A percentile compares a stretch with the other conserved stretches of the same genome.
Evolutionary conservation across 2,329 filamentous ascomycete species (phyloP).

Genomic region (Didymella glomerata): DNA sequence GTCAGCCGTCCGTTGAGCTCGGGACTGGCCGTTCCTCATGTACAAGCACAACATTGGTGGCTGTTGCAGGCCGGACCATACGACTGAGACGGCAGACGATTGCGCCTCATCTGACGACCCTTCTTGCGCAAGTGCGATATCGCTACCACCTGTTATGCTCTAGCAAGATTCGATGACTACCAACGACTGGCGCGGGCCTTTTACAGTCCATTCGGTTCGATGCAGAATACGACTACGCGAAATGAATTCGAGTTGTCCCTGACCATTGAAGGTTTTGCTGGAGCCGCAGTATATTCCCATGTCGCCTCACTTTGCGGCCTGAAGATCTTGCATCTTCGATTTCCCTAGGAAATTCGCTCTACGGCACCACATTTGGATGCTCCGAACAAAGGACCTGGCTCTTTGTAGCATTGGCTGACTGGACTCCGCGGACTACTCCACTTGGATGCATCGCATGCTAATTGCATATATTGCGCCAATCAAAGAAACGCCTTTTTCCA

Average conservation of each 20-base stretch:
- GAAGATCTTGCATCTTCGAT: conserved; percentile 4
- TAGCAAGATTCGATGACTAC: background rate
- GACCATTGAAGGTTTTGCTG: background rate
- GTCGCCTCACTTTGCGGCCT: conserved; percentile 33
- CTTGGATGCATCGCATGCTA: conserved; percentile 21
- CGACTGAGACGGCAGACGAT: conserved; percentile 28
- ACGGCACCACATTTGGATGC: conserved; percentile 6
- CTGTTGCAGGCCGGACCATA: conserved; percentile 29
- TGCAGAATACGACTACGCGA: background rate
- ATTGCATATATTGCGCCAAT: conserved; percentile 39
- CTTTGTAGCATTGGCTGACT: conserved; percentile 35
- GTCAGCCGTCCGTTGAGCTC: conserved; percentile 41
- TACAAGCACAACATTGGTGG: conserved; percentile 39
- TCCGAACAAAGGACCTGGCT: conserved; percentile 2
- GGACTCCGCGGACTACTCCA: conserved; percentile 31
- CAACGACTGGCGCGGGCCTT: background rate
- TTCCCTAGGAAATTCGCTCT: background rate
- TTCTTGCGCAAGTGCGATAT: conserved; percentile 34
- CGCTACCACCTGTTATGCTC: conserved; percentile 24
- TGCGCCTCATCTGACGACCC: conserved; percentile 40
- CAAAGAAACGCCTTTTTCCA: conserved; percentile 21
- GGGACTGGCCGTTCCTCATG: conserved; percentile 47
- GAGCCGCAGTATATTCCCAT: background rate
- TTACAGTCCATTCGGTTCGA: background rate
- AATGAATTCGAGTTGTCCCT: background rate